Percentiles rank a stretch among this genome's conserved stretches.
Evolutionary conservation across 148 eudicot genomes (phyloP).

Genomic region (Cornus kousa): DNA sequence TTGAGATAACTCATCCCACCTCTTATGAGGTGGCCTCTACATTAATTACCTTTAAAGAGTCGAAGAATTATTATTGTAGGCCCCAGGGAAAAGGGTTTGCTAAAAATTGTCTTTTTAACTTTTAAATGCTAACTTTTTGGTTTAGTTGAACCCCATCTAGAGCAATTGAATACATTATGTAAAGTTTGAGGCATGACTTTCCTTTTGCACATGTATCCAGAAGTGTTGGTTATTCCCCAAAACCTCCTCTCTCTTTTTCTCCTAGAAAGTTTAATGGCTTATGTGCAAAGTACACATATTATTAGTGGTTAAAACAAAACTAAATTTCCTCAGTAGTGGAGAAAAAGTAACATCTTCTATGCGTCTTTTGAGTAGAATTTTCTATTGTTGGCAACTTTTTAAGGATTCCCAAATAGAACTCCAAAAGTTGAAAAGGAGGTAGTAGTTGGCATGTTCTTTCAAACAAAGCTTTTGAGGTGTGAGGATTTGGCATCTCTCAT

Average conservation of each 20-base stretch:
- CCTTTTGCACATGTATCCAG: slow-evolving; percentile 36
- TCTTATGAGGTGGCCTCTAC: no score
- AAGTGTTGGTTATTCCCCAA: slow-evolving; percentile 20
- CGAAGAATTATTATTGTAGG: background rate
- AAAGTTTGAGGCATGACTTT: slow-evolving; percentile 21
- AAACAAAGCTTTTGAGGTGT: slow-evolving; percentile 19
- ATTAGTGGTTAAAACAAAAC: slow-evolving; percentile 17
- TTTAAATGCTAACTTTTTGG: slow-evolving; percentile 22
- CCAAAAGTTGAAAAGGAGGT: slow-evolving; percentile 1
- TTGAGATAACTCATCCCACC: no score
- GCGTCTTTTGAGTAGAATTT: slow-evolving; percentile 19
- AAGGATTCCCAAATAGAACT: slow-evolving; percentile 22
- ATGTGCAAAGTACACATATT: slow-evolving; percentile 39
- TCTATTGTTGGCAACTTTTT: slow-evolving; percentile 25
- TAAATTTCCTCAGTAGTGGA: slow-evolving; percentile 39
- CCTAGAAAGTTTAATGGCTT: slow-evolving; percentile 46
- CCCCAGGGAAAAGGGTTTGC: background rate
- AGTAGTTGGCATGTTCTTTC: slow-evolving; percentile 29
- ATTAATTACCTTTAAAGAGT: no score
- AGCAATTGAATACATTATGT: slow-evolving; percentile 11
- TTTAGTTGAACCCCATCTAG: slow-evolving; percentile 11
- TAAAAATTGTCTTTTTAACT: slow-evolving; percentile 24
- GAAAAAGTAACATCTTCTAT: slow-evolving; percentile 22
- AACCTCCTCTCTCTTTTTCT: slow-evolving; percentile 19
- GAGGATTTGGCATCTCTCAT: slow-evolving; percentile 24